phyloP scores from a whole-genome alignment of 257 asterid species.

The Henckelia pumila region DNA sequence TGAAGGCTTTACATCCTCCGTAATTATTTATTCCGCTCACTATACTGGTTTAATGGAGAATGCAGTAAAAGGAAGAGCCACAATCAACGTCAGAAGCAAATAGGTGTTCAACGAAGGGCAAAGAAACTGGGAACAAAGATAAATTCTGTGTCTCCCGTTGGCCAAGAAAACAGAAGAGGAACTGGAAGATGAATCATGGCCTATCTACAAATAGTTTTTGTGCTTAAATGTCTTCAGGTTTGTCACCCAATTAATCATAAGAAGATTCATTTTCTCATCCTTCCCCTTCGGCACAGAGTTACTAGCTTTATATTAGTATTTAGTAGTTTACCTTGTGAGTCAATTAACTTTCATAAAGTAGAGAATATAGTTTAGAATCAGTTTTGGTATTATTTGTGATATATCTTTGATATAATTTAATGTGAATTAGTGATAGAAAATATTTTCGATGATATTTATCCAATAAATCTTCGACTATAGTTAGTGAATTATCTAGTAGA shows the following conservation, averaged over 20 bases:
- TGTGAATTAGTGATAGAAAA: too few species aligned
- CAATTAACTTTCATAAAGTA: too few species aligned
- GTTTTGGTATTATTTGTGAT: background rate
- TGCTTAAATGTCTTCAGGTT: constrained; percentile 30
- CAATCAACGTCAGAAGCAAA: constrained; percentile 57
- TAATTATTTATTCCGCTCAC: constrained; percentile 16
- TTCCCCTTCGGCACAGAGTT: background rate
- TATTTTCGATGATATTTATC: background rate
- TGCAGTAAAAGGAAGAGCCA: constrained; percentile 68
- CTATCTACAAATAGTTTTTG: constrained; percentile 21
- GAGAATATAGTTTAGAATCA: background rate
- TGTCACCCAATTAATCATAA: constrained; percentile 6
- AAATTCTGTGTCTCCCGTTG: constrained; percentile 35
- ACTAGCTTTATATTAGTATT: background rate
- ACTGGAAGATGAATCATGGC: constrained; percentile 35
- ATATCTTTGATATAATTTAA: too few species aligned
- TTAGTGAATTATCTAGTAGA: too few species aligned
- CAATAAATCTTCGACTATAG: background rate
- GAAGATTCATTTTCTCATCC: background rate
- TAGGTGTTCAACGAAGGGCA: constrained; percentile 53
- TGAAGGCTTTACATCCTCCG: background rate
- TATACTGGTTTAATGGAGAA: constrained; percentile 12
- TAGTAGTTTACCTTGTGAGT: background rate
- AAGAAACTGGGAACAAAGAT: constrained; percentile 61
- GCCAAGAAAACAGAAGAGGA: constrained; percentile 39